Base-by-base conservation (phyloP, 352 stramenopile genomes). In the Phytophthora podocarpi region DNA sequence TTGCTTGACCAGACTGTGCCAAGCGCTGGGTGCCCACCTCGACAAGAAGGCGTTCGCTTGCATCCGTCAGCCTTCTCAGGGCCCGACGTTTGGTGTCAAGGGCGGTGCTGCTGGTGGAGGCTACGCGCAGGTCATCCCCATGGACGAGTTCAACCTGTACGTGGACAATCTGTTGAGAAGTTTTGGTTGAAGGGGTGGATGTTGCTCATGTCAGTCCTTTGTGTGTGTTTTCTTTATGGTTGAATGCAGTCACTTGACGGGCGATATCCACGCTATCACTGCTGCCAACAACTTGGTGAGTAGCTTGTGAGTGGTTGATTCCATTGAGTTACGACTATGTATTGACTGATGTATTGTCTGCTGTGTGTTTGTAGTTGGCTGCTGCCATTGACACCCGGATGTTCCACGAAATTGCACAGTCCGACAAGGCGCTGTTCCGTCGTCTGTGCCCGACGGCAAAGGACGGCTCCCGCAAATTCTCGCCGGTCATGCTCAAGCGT, bases 21-120 rank as follows among this genome's bases (percentile, higher is more conserved):
- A 99, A 74, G 97, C 95, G 7, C 75, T 99, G 26, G 91, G 92
- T 37, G 90, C 95, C 0, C 86, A 97, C 37, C 72, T 98, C 34
- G 80, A 89, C 48, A 98, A 98, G 59, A 98, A 97, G 51, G 91
- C 86, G 7, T 98, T 99, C 53, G 95, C 96, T 21, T 99, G 96
- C 72, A 99, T 99, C 64, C 93, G 97, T 34, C 97, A 99, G 71
- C 97, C 98, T 13, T 97, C 80, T 23, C 97, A 99, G 67, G 98
- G 98, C 7, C 97, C 98, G 11, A 99, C 95, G 24, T 99, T 99
- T 77, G 97, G 97, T 27, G 98, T 99, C 68, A 99, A 99, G 69
- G 83, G 86, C 13, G 77, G 85, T 6, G 85, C 86, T 53, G 86
- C 87, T 11, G 86, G 86, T 48, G 87, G 87, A 39, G 87, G 96